Conservation (phyloP, 148 eudicot genomes). For the Chenopodium quinoa region DNA sequence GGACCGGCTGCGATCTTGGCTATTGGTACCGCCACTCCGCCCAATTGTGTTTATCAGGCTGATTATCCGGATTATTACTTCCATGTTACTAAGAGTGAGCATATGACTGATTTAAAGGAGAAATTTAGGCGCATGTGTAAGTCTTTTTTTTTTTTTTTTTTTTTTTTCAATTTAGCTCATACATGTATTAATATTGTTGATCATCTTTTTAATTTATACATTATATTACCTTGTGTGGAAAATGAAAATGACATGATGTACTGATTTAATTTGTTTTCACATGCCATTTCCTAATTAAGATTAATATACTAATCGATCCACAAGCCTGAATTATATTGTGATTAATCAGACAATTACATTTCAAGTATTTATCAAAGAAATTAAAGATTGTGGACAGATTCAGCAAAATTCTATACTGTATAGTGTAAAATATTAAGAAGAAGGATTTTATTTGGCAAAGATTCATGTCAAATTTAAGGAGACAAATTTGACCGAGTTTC, state of each 20-base stretch:
- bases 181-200: neutral
- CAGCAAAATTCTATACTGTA: too few species aligned
- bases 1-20: conserved; percentile 28
- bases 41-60: conserved; percentile 27
- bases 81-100: conserved; percentile 29
- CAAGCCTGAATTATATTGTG: too few species aligned
- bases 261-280: neutral
- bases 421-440: too few species aligned
- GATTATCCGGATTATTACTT: conserved; percentile 32
- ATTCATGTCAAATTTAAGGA: neutral
- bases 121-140: conserved; percentile 39
- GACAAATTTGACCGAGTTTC: neutral
- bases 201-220: too few species aligned
- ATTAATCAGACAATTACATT: too few species aligned
- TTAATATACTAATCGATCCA: neutral
- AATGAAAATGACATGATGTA: neutral
- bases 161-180: neutral
- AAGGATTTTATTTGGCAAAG: too few species aligned
- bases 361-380: too few species aligned
- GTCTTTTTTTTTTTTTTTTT: neutral
- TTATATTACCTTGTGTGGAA: neutral
- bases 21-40: conserved; percentile 24
- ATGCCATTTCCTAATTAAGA: neutral
- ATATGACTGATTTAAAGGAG: conserved; percentile 32
- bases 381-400: too few species aligned